These are phyloP conservation scores for Dendrobium catenatum DNA, from an alignment of 106 monocot genomes.

Conservation along the genomic window DNA sequence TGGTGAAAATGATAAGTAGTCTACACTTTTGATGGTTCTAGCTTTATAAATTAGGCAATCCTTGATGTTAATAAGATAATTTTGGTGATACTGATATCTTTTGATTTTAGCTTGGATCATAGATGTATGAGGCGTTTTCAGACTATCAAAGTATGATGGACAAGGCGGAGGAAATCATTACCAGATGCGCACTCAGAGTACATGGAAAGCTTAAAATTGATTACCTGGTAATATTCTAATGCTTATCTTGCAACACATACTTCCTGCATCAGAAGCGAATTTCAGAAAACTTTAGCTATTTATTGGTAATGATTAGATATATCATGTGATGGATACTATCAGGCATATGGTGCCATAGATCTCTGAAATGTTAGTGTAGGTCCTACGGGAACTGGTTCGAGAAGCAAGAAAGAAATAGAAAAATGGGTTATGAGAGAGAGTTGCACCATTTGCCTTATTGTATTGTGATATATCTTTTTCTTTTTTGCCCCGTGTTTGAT, in stretches of 20 bases:
- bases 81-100: slow-evolving; percentile 11
- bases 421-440: not conserved
- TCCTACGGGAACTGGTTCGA: not conserved
- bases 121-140: slow-evolving; percentile 99
- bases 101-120: slow-evolving; percentile 10
- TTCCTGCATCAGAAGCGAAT: not conserved
- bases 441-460: not conserved
- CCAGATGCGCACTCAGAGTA: slow-evolving; percentile 60
- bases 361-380: not conserved
- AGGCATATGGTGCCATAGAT: not conserved
- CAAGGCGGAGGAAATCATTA: slow-evolving; percentile 97
- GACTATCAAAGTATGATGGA: slow-evolving; percentile 98
- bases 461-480: not conserved
- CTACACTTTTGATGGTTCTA: not conserved
- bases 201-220: slow-evolving; percentile 71
- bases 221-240: slow-evolving; percentile 53
- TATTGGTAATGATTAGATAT: not conserved
- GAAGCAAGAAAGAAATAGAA: not conserved
- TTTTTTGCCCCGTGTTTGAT: not conserved
- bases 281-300: not conserved
- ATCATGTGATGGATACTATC: not conserved
- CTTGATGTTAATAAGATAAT: not conserved
- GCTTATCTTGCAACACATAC: not conserved
- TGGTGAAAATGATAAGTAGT: too few relatives aligned
- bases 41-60: not conserved